Conservation (phyloP, 225 moss, liverwort and hornwort species). For the Physcomitrium patens region DNA sequence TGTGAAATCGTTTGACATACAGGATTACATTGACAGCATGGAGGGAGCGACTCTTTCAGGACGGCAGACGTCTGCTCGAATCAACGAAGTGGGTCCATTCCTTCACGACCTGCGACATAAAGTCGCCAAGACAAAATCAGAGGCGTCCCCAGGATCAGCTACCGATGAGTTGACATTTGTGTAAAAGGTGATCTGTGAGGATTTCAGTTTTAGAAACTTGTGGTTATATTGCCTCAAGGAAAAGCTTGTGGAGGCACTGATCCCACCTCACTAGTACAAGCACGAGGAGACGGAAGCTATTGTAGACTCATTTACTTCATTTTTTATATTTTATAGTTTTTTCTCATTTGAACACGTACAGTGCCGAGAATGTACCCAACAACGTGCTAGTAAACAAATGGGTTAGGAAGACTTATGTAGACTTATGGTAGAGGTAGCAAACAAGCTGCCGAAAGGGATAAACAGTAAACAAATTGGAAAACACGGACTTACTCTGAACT, state of each 20-base stretch:
- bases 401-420: no score
- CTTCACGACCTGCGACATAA: constrained; percentile 68
- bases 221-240: constrained; percentile 24
- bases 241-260: constrained; percentile 32
- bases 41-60: constrained; percentile 95
- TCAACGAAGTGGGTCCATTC: constrained; percentile 67
- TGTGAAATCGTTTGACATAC: constrained; percentile 23
- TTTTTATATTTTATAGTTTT: no score
- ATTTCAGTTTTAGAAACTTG: constrained; percentile 29
- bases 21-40: constrained; percentile 99
- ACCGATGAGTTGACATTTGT: constrained; percentile 55
- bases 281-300: no score
- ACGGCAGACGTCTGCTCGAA: constrained; percentile 72
- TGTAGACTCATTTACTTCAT: no score
- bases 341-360: no score
- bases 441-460: no score
- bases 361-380: no score
- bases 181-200: constrained; percentile 23
- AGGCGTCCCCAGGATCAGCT: constrained; percentile 20
- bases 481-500: no score
- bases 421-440: no score
- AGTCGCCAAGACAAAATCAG: constrained; percentile 45
- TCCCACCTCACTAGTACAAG: not conserved
- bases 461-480: no score
- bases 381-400: no score